Evolutionary conservation across 441 rosid species (phyloP).

Genomic region (Pelargonium australe): DNA sequence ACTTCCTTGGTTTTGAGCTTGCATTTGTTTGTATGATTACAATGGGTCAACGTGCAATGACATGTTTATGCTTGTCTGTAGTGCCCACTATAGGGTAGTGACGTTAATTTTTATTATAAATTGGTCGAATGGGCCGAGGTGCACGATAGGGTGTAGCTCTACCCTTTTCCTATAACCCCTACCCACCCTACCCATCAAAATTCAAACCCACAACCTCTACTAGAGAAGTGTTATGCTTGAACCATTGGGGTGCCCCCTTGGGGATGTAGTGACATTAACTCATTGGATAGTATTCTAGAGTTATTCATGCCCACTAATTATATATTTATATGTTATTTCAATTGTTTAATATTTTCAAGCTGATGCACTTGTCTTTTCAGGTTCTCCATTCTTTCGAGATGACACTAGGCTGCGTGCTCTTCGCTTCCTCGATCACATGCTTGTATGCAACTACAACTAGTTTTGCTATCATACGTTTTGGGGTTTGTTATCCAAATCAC

Average conservation of each 20-base stretch:
- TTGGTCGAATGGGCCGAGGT: too few relatives aligned
- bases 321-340: not conserved
- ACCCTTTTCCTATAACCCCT: too few relatives aligned
- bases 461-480: slow-evolving; percentile 12
- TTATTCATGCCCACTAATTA: too few relatives aligned
- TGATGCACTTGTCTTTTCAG: slow-evolving; percentile 36
- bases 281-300: too few relatives aligned
- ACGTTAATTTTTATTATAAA: too few relatives aligned
- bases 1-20: not conserved
- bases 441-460: slow-evolving; percentile 50
- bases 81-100: too few relatives aligned
- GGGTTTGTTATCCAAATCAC: not conserved
- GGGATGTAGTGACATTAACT: too few relatives aligned
- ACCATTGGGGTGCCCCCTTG: too few relatives aligned
- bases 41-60: not conserved
- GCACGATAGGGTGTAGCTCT: too few relatives aligned
- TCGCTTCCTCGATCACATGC: slow-evolving; percentile 97
- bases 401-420: slow-evolving; percentile 98
- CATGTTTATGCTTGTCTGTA: not conserved
- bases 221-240: too few relatives aligned
- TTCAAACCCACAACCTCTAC: too few relatives aligned
- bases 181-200: too few relatives aligned
- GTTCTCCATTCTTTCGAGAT: slow-evolving; percentile 78
- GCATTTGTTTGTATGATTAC: not conserved
- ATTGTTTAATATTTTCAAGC: not conserved